A percentile compares a stretch with the other conserved stretches of the same genome.
Conservation (phyloP, 1,284 basidiomycete species). For the Ustilago trichophora region DNA sequence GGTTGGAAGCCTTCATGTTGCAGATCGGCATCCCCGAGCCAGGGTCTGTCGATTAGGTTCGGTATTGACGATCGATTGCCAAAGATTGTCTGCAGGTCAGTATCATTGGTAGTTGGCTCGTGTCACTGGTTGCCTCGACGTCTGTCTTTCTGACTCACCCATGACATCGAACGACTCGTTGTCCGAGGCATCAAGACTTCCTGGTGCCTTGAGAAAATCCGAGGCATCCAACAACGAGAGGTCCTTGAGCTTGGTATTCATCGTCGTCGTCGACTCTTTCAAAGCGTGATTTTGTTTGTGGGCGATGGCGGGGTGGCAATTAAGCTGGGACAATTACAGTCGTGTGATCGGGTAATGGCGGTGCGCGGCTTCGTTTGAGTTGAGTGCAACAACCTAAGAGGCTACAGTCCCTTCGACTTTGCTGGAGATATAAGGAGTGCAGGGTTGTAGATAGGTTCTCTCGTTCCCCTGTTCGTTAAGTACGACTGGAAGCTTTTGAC, state of each 20-base stretch:
- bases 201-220: conserved; percentile 55
- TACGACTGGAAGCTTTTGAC: too few species aligned
- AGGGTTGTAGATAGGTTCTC: not conserved
- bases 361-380: too few species aligned
- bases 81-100: not conserved
- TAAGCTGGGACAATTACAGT: too few species aligned
- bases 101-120: too few species aligned
- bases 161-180: conserved; percentile 40
- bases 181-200: conserved; percentile 26
- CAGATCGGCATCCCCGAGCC: conserved; percentile 29
- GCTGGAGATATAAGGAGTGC: not conserved
- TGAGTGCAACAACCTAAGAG: too few species aligned
- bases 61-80: not conserved
- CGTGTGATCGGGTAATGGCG: too few species aligned
- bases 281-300: too few species aligned
- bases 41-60: conserved; percentile 20
- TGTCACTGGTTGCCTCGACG: too few species aligned
- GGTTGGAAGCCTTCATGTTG: conserved; percentile 39
- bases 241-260: conserved; percentile 53
- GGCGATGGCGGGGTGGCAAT: too few species aligned
- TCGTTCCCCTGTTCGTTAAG: not conserved
- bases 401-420: not conserved
- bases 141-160: conserved; percentile 31
- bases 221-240: conserved; percentile 43
- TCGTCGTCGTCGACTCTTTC: conserved; percentile 8